Evolutionary conservation across 1,284 basidiomycete genomes (phyloP), one percentile per base, ranked within the genome.

Genomic region (Microbotryomycetes sp.): DNA sequence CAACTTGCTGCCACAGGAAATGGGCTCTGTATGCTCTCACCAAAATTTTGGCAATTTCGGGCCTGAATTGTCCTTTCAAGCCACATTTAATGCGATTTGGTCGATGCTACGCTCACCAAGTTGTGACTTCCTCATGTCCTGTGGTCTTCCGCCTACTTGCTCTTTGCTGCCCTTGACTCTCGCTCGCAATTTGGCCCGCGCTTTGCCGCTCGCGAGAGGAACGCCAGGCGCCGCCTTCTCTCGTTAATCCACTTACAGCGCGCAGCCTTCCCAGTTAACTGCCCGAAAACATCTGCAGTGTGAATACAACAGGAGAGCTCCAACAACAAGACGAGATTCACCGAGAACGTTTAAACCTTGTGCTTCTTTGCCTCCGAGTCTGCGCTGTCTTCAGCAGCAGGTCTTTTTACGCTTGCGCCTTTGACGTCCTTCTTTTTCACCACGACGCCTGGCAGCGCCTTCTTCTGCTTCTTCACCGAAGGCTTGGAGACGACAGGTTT

Each of bases 401-500:
- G 35, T 41, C 35, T 9, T 41, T 41, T 41, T 18, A 18, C 18
- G 18, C 35, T 41, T 41, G 35, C 18, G 35, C 9, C 35, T 18
- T 41, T 41, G 35, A 11, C 35, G 18, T 41, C 28, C 58, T 63
- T 60, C 58, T 60, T 59, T 52, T 57, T 57, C 18, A 63, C 47
- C 7, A 63, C 54, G 16, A 63, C 18, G 1, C 62, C 62, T 1
- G 58, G 35, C 2, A 63, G 29, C 15, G 24, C 24, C 54, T 63
- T 63, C 41, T 60, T 57, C 52, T 60, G 46, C 30, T 56, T 54
- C 46, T 56, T 52, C 4, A 46, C 30, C 4, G 31, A 26, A 4
- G 50, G 35, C 45, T 58, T 58, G 29, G 35, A 41, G 18, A 35
- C 53, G 24, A 41, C 5, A 9, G 56, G 15, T n/a, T n/a, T n/a